Conservation (phyloP, 306 rosid species). For the Rubus parviflorus region DNA sequence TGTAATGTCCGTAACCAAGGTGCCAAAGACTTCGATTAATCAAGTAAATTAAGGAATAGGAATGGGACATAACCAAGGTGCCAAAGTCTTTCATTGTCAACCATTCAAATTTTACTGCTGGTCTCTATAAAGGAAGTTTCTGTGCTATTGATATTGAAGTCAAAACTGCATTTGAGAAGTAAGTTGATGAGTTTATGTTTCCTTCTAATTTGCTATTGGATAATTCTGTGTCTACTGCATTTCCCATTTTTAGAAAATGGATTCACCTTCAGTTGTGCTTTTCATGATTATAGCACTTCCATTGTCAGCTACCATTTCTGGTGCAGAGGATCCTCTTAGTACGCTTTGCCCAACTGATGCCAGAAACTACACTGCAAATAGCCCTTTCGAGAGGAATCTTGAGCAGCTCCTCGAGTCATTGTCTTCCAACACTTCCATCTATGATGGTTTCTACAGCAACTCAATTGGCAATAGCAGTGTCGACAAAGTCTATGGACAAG, state of each 20-base stretch:
- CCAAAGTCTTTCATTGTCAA: not conserved
- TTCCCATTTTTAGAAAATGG: not conserved
- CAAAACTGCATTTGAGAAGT: not conserved
- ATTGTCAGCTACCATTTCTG: constrained; percentile 16
- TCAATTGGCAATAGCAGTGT: constrained; percentile 14
- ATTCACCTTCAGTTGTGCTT: constrained; percentile 18
- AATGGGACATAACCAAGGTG: not conserved
- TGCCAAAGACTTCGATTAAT: not conserved
- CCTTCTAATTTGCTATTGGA: not conserved
- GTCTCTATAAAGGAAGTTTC: not conserved
- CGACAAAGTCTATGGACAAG: constrained; percentile 51
- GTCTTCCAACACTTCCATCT: constrained; percentile 37
- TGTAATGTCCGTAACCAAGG: too few species aligned
- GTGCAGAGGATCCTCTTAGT: constrained; percentile 30
- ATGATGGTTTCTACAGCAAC: constrained; percentile 42
- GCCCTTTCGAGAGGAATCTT: constrained; percentile 44
- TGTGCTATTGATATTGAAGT: not conserved
- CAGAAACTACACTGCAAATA: constrained; percentile 28
- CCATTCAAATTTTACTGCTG: not conserved
- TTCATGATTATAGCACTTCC: constrained; percentile 28
- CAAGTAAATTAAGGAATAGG: not conserved
- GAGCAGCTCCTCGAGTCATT: constrained; percentile 36
- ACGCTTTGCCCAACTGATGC: constrained; percentile 35
- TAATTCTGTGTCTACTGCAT: not conserved
- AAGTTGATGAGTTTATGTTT: not conserved